Evolutionary conservation across 78 protist species (phyloP).

Genomic region (Chrysochromulina parva): DNA sequence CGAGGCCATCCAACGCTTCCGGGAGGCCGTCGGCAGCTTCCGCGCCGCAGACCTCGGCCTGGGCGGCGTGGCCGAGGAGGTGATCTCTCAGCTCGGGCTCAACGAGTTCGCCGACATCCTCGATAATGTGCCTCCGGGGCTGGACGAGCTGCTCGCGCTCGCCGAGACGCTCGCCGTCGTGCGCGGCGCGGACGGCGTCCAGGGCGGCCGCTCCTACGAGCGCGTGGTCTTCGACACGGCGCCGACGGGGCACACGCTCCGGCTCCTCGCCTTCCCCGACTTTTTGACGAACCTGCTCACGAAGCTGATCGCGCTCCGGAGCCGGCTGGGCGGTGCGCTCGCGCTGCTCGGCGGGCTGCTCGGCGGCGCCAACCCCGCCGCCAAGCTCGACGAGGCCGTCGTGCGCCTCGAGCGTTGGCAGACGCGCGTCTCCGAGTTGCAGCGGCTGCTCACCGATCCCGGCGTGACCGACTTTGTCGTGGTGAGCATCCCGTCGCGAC

Average conservation of each 20-base stretch:
- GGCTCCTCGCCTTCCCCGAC: constrained; percentile 53
- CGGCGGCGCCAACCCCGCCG: background rate
- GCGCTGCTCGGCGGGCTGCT: background rate
- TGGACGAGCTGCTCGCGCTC: constrained; percentile 52
- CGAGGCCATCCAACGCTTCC: constrained; percentile 3
- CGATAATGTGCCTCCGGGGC: constrained; percentile 33
- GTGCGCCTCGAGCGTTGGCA: background rate
- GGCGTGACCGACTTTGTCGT: background rate
- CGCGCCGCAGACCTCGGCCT: constrained; percentile 27
- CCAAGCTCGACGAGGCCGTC: background rate
- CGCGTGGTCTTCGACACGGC: constrained; percentile 57
- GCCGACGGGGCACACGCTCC: constrained; percentile 61
- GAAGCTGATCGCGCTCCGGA: constrained; percentile 18
- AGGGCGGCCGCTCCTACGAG: background rate
- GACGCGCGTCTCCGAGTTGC: background rate
- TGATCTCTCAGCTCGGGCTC: constrained; percentile 15
- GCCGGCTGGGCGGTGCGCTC: background rate
- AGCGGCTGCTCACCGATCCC: background rate
- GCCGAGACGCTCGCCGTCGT: background rate
- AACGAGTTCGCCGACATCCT: constrained; percentile 41
- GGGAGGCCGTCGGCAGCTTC: constrained; percentile 3
- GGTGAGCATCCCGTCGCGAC: constrained; percentile 24
- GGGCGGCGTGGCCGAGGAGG: constrained; percentile 30
- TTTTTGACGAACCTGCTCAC: constrained; percentile 27
- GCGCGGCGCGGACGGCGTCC: background rate